A percentile compares a stretch with the other conserved stretches of the same genome.
Conservation (phyloP, 2,329 filamentous ascomycete genomes). For the Diplodia mutila region DNA sequence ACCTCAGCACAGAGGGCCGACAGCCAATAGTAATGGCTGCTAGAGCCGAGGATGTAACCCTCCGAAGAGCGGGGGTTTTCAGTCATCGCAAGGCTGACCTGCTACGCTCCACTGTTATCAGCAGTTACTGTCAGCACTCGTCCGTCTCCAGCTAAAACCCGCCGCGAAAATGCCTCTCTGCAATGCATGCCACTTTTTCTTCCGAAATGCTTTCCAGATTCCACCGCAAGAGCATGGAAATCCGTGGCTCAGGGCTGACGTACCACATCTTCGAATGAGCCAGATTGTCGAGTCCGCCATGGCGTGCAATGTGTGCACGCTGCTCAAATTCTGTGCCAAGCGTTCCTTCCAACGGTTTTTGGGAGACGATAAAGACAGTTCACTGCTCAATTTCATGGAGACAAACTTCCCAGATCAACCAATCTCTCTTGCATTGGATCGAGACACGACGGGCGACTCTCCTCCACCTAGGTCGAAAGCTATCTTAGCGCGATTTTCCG, state of each 20-base stretch:
- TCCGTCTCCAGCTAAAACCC: too few relatives aligned
- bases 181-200: not conserved
- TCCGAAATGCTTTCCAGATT: not conserved
- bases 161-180: not conserved
- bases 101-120: too few relatives aligned
- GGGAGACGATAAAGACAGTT: not conserved
- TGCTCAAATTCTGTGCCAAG: not conserved
- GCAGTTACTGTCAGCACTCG: too few relatives aligned
- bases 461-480: not conserved
- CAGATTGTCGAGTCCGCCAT: not conserved
- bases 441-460: not conserved
- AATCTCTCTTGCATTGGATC: not conserved
- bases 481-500: not conserved
- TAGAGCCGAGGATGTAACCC: too few relatives aligned
- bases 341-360: not conserved
- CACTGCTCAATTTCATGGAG: not conserved
- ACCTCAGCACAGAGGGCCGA: too few relatives aligned
- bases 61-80: too few relatives aligned
- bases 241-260: not conserved
- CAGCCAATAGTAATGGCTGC: too few relatives aligned
- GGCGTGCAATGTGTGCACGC: not conserved
- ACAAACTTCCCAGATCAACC: not conserved
- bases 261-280: not conserved
- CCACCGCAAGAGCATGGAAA: not conserved
- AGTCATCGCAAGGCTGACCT: too few relatives aligned